Percentiles rank a stretch among this genome's conserved stretches.
Conservation (phyloP, 2,329 filamentous ascomycete genomes). For the Verticillium longisporum region DNA sequence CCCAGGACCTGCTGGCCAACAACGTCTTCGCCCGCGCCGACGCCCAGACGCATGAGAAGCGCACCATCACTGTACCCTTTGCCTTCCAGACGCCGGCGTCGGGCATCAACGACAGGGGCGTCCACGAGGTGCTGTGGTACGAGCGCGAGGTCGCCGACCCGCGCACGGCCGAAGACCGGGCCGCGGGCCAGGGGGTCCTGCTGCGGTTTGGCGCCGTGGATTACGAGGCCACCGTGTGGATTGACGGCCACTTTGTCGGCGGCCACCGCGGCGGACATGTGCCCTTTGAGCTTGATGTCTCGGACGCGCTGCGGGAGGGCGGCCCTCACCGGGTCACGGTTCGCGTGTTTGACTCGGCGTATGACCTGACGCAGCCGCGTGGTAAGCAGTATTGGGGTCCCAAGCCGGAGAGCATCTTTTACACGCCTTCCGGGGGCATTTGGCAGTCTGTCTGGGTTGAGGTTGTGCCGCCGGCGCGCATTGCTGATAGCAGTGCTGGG, state of each 20-base stretch:
- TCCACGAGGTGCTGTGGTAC: constrained; percentile 64
- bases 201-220: constrained; percentile 56
- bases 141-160: constrained; percentile 47
- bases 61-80: constrained; percentile 55
- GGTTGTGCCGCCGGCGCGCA: constrained; percentile 41
- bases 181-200: constrained; percentile 34
- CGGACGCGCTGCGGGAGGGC: constrained; percentile 31
- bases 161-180: constrained; percentile 33
- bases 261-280: constrained; percentile 53
- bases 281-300: constrained; percentile 50
- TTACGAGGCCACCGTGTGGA: constrained; percentile 52
- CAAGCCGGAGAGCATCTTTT: constrained; percentile 54
- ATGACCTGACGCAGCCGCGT: constrained; percentile 56
- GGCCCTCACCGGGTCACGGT: constrained; percentile 38
- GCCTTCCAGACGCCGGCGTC: constrained; percentile 60
- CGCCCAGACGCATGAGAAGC: constrained; percentile 32
- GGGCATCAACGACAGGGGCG: constrained; percentile 52
- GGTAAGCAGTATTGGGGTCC: constrained; percentile 63
- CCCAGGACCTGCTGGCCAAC: constrained; percentile 37
- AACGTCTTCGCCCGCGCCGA: constrained; percentile 28
- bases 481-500: constrained; percentile 50
- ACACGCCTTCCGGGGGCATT: constrained; percentile 50
- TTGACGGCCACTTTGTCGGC: constrained; percentile 44
- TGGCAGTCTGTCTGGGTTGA: constrained; percentile 55
- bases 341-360: constrained; percentile 56